Evolutionary conservation across 75 land plant species (phyloP).

Genomic region (Pinus tabuliformis): DNA sequence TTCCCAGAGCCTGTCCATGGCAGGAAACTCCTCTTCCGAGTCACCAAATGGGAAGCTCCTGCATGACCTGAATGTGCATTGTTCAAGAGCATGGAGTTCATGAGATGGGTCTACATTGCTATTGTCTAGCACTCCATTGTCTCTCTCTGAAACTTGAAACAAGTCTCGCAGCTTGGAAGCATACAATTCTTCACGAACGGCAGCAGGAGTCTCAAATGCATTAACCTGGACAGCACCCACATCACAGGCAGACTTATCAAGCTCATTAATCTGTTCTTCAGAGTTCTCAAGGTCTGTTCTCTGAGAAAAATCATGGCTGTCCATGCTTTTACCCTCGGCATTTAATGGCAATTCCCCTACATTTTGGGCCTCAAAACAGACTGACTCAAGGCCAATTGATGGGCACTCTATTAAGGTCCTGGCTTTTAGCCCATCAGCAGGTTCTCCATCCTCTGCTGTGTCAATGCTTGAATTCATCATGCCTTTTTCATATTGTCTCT

Average conservation of each 20-base stretch:
- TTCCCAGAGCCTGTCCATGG: constrained; percentile 11
- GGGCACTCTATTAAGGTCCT: not conserved
- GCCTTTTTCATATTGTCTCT: constrained; percentile 6
- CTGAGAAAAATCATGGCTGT: not conserved
- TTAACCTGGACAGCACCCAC: not conserved
- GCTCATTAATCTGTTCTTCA: not conserved
- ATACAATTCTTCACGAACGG: not conserved
- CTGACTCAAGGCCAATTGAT: not conserved
- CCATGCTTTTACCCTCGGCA: not conserved
- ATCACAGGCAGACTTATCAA: not conserved
- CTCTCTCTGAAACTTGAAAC: constrained; percentile 1
- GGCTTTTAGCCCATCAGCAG: not conserved
- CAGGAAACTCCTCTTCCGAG: not conserved
- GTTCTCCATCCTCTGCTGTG: not conserved
- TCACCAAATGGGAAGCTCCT: not conserved
- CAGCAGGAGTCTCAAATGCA: not conserved
- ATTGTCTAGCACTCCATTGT: not conserved
- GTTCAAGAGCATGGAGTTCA: not conserved
- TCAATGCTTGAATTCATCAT: not conserved
- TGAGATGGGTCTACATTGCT: not conserved
- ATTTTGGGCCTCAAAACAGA: not conserved
- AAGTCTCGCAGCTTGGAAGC: not conserved
- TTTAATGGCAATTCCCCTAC: not conserved
- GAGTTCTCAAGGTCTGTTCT: not conserved
- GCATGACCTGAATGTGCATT: constrained; percentile 3